These are phyloP conservation scores for Penicillium daleae DNA, from an alignment of 495 filamentous ascomycete genomes.

Conservation along the genomic window DNA sequence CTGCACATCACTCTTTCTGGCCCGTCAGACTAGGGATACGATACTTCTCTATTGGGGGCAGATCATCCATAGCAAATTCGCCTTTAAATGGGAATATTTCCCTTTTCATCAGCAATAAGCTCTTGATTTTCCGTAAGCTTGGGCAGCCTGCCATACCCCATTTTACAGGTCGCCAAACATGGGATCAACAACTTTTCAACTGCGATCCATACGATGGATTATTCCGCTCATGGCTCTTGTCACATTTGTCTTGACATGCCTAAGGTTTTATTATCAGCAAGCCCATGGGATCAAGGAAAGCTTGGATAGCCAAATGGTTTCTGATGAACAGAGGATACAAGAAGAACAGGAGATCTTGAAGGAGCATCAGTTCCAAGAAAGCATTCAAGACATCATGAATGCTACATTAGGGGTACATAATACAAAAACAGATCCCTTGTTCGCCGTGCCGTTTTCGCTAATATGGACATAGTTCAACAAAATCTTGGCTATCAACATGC, in stretches of 20 bases:
- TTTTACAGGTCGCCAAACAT: background rate
- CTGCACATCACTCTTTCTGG: background rate
- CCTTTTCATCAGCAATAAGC: background rate
- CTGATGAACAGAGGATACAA: background rate
- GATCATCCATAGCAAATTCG: background rate
- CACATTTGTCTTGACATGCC: background rate
- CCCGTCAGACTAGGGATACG: background rate
- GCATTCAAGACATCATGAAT: constrained; percentile 23
- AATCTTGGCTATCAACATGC: constrained; percentile 48
- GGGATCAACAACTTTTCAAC: background rate
- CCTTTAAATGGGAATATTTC: background rate
- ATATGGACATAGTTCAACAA: constrained; percentile 49
- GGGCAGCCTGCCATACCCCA: background rate
- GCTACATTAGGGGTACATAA: constrained; percentile 30
- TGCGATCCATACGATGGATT: background rate
- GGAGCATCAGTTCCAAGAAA: background rate
- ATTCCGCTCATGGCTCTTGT: background rate
- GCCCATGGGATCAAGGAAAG: background rate
- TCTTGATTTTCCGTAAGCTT: background rate
- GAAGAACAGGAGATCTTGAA: background rate
- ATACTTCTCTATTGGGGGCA: background rate
- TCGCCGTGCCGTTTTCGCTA: background rate
- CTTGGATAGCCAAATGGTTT: too few species aligned
- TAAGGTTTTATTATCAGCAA: background rate
- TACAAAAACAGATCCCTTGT: background rate